Evolutionary conservation across 768 basidiomycete genomes (phyloP), one percentile per base, ranked within the genome.

Genomic region (Filobasidium wieringae): DNA sequence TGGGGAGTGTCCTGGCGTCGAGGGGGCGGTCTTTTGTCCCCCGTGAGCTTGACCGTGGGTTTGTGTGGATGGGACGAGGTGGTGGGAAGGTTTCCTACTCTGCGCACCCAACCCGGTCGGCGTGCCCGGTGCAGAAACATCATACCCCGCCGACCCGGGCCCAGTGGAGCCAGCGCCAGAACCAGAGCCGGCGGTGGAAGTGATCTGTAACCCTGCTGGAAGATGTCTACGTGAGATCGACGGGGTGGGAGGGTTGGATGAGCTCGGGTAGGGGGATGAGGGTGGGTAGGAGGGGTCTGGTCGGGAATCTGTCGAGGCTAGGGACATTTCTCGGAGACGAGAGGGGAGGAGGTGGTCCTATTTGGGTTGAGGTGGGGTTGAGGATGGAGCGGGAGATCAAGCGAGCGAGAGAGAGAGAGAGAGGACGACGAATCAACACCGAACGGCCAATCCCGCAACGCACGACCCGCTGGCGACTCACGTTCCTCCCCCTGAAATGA

Each of bases 181-280:
- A n/a, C n/a, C n/a, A n/a, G n/a, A n/a, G n/a, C n/a, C n/a, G n/a
- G n/a, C n/a, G n/a, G n/a, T n/a, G 2, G 72, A 67, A 22, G 72
- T 71, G 60, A 73, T 70, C 29, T 68, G 68, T 19, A 71, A 53
- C 31, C 60, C 64, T 34, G 71, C 64, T 17, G 69, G 67, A 22
- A 69, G 64, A 27, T 66, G 66, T 36, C 59, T 49, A 15, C 33
- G 40, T 37, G 31, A 26, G 15, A 57, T 22, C 33, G 39, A 32
- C 5, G 51, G 6, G 39, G 57, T 31, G 27, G 57, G 19, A 32
- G 51, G n/a, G 36, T 51, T 22, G 9, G 31, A 26, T 49, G 55
- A 22, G 8, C 37, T 12, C 30, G 32, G 7, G 41, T 22, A 31
- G 32, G 26, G 12, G 32, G 22, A 12, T 19, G 7, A 15, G 22